phyloP scores from a whole-genome alignment of 441 rosid genomes.

The Viola pubescens region DNA sequence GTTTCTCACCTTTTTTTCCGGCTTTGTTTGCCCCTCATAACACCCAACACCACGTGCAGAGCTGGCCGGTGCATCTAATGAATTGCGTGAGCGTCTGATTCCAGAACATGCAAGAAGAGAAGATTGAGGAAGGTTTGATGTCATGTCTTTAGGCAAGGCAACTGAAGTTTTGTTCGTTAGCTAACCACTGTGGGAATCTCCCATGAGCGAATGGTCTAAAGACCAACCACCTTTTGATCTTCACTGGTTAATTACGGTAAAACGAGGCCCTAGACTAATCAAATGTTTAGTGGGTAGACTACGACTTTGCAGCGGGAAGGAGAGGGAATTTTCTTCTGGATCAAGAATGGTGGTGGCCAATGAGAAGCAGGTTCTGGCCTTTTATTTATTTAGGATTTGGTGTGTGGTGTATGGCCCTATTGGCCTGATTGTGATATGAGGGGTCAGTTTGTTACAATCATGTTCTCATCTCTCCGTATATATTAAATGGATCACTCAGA shows the following conservation, averaged over 20 bases:
- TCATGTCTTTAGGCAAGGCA: conserved; percentile 7
- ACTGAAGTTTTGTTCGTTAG: conserved; percentile 20
- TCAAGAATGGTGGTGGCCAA: conserved; percentile 1
- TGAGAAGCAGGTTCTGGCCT: conserved; percentile 15
- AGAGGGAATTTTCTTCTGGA: conserved; percentile 9
- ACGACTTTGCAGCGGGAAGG: conserved; percentile 1
- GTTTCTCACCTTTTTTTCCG: neutral
- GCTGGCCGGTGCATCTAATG: conserved; percentile 70
- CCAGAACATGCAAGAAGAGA: conserved; percentile 46
- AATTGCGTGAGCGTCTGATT: conserved; percentile 55
- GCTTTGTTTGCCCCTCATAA: conserved; percentile 8
- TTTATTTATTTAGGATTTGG: conserved; percentile 12
- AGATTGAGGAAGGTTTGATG: conserved; percentile 11
- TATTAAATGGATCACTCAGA: conserved; percentile 14
- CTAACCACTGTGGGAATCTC: conserved; percentile 11
- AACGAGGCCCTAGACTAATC: conserved; percentile 4
- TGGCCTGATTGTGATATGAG: conserved; percentile 15
- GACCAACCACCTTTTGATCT: conserved; percentile 2
- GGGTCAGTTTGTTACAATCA: neutral
- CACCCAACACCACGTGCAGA: conserved; percentile 37
- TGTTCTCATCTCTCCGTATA: conserved; percentile 8
- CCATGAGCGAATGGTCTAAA: conserved; percentile 1
- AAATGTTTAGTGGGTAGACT: conserved; percentile 1
- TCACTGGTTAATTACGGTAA: neutral
- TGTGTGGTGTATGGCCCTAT: conserved; percentile 10